These are phyloP conservation scores for Phytophthora pisi DNA, from an alignment of 352 stramenopile species.

Conservation along the genomic window DNA sequence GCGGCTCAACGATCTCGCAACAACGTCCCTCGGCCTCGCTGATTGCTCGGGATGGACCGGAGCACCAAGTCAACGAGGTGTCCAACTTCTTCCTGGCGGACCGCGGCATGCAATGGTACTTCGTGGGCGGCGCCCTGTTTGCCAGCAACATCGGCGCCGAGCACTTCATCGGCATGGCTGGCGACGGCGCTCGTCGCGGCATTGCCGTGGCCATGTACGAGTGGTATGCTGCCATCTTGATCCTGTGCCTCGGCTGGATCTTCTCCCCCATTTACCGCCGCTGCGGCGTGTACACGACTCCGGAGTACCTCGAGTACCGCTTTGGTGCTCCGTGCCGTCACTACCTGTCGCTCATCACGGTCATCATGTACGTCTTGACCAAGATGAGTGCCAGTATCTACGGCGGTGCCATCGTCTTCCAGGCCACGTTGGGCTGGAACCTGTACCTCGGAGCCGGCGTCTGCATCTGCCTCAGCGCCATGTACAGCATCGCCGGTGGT, in stretches of 20 bases:
- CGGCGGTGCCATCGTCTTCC: constrained; percentile 64
- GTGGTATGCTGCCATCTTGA: constrained; percentile 62
- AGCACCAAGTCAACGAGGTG: constrained; percentile 38
- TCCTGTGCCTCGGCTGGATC: constrained; percentile 64
- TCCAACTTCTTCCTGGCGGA: constrained; percentile 73
- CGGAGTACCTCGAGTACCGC: constrained; percentile 58
- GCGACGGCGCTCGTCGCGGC: constrained; percentile 58
- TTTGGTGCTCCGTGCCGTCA: constrained; percentile 54
- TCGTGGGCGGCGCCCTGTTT: constrained; percentile 64
- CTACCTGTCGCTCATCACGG: constrained; percentile 63
- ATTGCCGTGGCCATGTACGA: constrained; percentile 73
- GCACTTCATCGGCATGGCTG: constrained; percentile 77
- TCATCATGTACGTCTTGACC: constrained; percentile 73
- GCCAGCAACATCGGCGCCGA: constrained; percentile 73
- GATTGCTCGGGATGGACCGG: constrained; percentile 34
- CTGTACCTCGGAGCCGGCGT: constrained; percentile 54
- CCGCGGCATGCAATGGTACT: constrained; percentile 72
- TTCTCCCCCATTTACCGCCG: constrained; percentile 71
- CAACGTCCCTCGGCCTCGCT: constrained; percentile 35
- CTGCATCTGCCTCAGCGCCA: constrained; percentile 55
- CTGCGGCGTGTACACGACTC: constrained; percentile 60
- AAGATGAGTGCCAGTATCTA: constrained; percentile 77
- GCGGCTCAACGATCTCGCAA: constrained; percentile 27
- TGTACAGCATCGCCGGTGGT: constrained; percentile 68
- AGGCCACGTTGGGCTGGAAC: constrained; percentile 66